Base-by-base conservation (phyloP, 2,329 filamentous ascomycete genomes). In the Fusarium acutatum region DNA sequence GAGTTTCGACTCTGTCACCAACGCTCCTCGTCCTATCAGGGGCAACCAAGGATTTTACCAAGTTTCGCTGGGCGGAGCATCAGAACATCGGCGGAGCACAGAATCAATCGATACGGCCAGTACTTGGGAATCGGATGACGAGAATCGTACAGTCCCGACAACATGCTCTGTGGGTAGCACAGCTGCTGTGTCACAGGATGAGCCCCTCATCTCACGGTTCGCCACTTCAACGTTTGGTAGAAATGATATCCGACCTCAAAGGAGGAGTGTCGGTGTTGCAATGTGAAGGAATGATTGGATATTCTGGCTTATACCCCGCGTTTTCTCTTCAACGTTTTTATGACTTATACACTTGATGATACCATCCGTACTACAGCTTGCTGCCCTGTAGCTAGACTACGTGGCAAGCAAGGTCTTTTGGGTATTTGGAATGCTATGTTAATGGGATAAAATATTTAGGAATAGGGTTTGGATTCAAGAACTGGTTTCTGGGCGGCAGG, bases 11-110 rank as follows among this genome's bases (percentile, higher is more conserved):
- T 86, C 86, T 7, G 80, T 90, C 32, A 91, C 88, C 52, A 91
- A 90, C 72, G 80, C 80, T 9, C 89, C 89, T 5, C 85, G 81
- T 44, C 87, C 88, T 15, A 80, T 90, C 47, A 88, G 82, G 46
- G 83, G 80, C 30, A 81, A 79, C 15, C 87, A 90, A 35, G 89
- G 88, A 8, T 91, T 89, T 79, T 91, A 91, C 76, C 87, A 90
- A 78, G 82, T 90, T 22, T 82, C 83, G 37, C 81, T 80, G 60
- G 74, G 63, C 76, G 82, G 54, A 77, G 60, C 71, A 52, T 67
- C 77, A 43, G 78, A 72, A 30, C 80, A 75, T 43, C 79, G 80
- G 56, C 76, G 46, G 35, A 89, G 87, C 75, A 79, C 84, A 59
- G 85, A 86, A 61, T 86, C 85, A 32, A 77, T 83, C 52, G 84